Evolutionary conservation across 345 rosid species (phyloP).

Genomic region (Eucalyptus marginata): DNA sequence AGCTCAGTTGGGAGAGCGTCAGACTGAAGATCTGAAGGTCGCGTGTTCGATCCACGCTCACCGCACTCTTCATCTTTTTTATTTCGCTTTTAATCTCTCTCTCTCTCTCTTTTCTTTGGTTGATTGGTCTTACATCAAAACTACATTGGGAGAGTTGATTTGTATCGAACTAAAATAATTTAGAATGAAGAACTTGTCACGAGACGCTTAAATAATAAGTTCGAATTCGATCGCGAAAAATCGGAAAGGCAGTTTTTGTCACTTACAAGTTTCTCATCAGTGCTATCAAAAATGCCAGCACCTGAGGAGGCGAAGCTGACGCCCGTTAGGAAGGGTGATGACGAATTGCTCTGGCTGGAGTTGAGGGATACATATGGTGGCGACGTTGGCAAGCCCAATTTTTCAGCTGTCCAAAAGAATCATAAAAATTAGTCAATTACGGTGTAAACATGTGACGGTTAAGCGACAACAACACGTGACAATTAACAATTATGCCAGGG

Average conservation of each 20-base stretch:
- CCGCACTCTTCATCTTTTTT: constrained; percentile 16
- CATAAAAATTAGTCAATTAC: neutral
- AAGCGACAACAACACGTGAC: too few relatives aligned
- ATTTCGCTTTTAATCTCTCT: too few relatives aligned
- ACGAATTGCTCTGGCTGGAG: neutral
- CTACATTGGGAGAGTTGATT: neutral
- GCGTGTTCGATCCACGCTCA: constrained; percentile 91
- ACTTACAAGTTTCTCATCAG: constrained; percentile 2
- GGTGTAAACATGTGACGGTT: too few relatives aligned
- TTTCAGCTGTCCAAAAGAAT: constrained; percentile 32
- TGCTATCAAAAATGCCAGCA: constrained; percentile 11
- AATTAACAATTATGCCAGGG: accelerated
- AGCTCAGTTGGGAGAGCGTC: constrained; percentile 97
- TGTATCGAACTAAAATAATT: neutral
- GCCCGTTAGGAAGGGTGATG: constrained; percentile 15
- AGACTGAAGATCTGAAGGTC: constrained; percentile 98
- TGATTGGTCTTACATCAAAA: neutral
- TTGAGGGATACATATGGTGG: constrained; percentile 42
- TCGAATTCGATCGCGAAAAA: neutral
- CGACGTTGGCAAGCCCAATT: constrained; percentile 41
- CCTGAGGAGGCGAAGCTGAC: constrained; percentile 54
- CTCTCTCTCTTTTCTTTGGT: too few relatives aligned
- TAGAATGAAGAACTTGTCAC: neutral
- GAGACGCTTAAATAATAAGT: neutral
- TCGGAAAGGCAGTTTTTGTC: neutral